Evolutionary conservation across 148 eudicot species (phyloP).

Genomic region (Amaranthus palmeri): DNA sequence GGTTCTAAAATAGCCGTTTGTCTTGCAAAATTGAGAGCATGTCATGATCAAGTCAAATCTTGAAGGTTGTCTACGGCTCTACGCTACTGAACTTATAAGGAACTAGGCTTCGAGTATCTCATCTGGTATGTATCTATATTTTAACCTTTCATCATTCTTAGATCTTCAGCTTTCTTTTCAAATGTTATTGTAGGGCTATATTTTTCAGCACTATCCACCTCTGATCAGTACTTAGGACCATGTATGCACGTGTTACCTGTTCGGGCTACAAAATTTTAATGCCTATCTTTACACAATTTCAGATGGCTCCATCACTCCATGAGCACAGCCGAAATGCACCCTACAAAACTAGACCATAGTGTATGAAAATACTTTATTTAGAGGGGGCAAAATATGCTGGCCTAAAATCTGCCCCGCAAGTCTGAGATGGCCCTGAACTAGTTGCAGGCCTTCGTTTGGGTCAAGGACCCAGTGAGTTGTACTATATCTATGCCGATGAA

Average conservation of each 20-base stretch:
- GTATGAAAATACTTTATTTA: no score
- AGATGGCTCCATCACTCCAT: no score
- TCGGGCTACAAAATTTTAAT: not conserved
- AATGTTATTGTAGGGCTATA: not conserved
- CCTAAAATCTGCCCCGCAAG: no score
- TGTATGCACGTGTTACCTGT: not conserved
- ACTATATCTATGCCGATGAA: no score
- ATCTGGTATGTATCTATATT: not conserved
- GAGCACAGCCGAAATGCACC: no score
- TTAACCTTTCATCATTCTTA: not conserved
- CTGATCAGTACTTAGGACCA: not conserved
- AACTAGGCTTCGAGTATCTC: constrained; percentile 5
- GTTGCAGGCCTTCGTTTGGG: no score
- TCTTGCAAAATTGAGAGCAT: constrained; percentile 46
- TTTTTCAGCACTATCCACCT: not conserved
- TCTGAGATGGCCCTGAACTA: no score
- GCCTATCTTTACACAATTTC: not conserved
- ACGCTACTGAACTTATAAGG: not conserved
- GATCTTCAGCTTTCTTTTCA: not conserved
- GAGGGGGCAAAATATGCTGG: no score
- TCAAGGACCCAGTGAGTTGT: no score
- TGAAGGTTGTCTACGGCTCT: constrained; percentile 1
- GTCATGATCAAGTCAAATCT: constrained; percentile 31
- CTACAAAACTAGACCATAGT: no score
- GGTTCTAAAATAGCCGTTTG: constrained; percentile 70